These are phyloP conservation scores for Globisporangium spinosum DNA, from an alignment of 352 stramenopile species.

Conservation along the genomic window DNA sequence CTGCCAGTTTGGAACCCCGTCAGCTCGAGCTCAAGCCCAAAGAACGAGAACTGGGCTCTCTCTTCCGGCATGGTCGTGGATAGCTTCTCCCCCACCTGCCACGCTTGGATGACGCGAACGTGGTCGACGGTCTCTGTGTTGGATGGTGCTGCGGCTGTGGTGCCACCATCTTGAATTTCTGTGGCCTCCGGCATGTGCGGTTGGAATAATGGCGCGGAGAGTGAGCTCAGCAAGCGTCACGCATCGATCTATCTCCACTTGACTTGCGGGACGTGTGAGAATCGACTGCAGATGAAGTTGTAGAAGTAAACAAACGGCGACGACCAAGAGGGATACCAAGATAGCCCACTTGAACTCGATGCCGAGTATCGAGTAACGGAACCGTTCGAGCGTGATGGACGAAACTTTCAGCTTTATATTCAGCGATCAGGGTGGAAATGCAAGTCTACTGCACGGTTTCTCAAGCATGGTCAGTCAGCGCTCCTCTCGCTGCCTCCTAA, in stretches of 20 bases:
- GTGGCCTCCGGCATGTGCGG: constrained; percentile 1
- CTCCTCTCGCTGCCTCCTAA: constrained; percentile 4
- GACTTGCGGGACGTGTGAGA: background rate
- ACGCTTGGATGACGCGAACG: constrained; percentile 32
- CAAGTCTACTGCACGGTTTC: background rate
- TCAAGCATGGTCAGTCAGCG: too few species aligned
- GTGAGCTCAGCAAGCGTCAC: background rate
- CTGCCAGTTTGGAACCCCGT: constrained; percentile 15
- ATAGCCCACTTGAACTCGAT: background rate
- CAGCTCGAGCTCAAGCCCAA: constrained; percentile 44
- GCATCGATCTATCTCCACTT: background rate
- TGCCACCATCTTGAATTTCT: constrained; percentile 5
- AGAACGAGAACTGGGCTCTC: constrained; percentile 28
- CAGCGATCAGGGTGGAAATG: background rate
- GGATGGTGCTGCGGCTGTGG: background rate
- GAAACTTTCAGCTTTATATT: constrained; percentile 8
- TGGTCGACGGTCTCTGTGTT: constrained; percentile 31
- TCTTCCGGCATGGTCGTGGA: background rate
- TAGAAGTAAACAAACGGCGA: background rate
- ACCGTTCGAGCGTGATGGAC: background rate
- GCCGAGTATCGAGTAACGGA: constrained; percentile 4
- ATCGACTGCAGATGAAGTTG: background rate
- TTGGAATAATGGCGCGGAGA: background rate
- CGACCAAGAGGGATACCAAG: constrained; percentile 1
- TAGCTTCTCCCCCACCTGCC: constrained; percentile 4